Conservation (phyloP, 2,329 filamentous ascomycete species). For the Aspergillus viridinutans region DNA sequence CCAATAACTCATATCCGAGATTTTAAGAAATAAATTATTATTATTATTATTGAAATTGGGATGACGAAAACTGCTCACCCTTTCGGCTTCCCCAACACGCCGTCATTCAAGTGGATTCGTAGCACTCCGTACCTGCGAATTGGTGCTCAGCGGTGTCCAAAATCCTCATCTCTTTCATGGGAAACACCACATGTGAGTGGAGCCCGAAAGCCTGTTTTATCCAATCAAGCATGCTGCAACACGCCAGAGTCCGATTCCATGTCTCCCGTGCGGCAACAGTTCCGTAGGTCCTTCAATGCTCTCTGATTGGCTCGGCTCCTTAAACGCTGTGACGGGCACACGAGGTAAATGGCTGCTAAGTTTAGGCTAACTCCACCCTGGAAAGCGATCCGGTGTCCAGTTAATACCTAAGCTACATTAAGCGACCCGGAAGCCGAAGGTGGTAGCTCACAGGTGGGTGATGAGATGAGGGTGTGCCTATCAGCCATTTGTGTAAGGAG, state of each 20-base stretch:
- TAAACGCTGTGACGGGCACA: not conserved
- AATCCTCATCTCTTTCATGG: constrained; percentile 3
- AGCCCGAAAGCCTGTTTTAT: not conserved
- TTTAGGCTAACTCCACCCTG: constrained; percentile 1
- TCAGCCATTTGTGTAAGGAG: not conserved
- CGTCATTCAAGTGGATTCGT: not conserved
- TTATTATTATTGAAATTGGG: not conserved
- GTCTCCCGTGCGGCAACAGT: constrained; percentile 8
- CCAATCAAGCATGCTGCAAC: not conserved
- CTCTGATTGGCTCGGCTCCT: not conserved
- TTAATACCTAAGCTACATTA: not conserved
- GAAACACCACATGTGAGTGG: constrained; percentile 7
- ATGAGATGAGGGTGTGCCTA: not conserved
- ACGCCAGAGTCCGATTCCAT: constrained; percentile 2
- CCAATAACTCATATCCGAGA: not conserved
- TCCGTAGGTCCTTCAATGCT: not conserved
- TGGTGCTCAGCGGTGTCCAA: constrained; percentile 4
- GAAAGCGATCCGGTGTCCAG: constrained; percentile 7
- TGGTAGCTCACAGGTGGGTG: not conserved
- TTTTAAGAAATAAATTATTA: not conserved
- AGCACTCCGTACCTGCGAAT: not conserved
- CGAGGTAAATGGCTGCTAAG: constrained; percentile 7
- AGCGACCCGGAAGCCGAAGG: constrained; percentile 1
- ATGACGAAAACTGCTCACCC: not conserved
- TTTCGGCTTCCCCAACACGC: not conserved